Evolutionary conservation across 208 protist genomes (phyloP).

Genomic region (Wallacemonas sp.): DNA sequence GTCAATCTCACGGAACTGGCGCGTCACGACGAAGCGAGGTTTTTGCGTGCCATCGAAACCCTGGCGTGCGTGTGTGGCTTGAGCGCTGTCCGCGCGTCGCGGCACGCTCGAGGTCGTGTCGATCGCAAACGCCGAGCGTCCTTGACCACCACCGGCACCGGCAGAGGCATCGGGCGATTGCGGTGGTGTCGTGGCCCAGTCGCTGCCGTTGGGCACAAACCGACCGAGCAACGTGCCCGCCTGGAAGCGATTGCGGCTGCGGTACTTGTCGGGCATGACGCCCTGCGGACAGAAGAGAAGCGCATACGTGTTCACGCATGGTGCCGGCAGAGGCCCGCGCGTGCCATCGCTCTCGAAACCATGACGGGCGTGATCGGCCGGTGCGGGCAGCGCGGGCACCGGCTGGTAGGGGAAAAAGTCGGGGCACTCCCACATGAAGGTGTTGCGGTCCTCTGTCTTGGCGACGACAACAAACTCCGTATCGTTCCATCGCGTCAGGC

Average conservation of each 20-base stretch:
- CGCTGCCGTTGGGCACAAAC: constrained; percentile 3
- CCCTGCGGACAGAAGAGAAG: constrained; percentile 53
- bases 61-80: not conserved
- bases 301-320: constrained; percentile 12
- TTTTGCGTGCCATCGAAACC: not conserved
- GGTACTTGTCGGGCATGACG: constrained; percentile 21
- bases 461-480: constrained; percentile 31
- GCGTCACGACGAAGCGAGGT: constrained; percentile 20
- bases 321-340: not conserved
- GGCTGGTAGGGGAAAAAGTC: constrained; percentile 35
- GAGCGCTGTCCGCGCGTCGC: not conserved
- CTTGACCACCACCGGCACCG: too few species aligned
- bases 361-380: not conserved
- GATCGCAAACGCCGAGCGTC: too few species aligned
- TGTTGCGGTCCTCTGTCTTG: constrained; percentile 38
- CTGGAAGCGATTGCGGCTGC: constrained; percentile 47
- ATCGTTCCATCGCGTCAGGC: constrained; percentile 36
- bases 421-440: constrained; percentile 64
- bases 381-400: not conserved
- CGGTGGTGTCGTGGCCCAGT: too few species aligned
- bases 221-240: constrained; percentile 32
- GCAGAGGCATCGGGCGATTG: too few species aligned
- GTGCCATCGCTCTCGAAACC: not conserved
- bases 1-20: constrained; percentile 43
- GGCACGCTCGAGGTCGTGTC: not conserved